A percentile compares a stretch with the other conserved stretches of the same genome.
Evolutionary conservation across 208 protist genomes (phyloP).

Genomic region (Naegleria gruberi): DNA sequence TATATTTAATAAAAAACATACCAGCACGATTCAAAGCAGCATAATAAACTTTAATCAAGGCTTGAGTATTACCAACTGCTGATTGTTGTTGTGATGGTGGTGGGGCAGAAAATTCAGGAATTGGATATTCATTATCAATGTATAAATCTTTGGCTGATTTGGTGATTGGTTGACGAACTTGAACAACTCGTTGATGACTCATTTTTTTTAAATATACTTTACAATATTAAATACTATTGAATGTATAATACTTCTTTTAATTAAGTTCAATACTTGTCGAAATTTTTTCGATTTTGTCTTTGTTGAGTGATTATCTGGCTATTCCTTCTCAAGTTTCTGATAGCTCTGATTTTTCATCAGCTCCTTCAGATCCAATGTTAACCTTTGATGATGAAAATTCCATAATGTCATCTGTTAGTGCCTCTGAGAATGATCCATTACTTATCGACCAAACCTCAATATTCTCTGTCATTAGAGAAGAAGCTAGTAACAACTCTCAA

Average conservation of each 20-base stretch:
- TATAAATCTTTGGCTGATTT: neutral
- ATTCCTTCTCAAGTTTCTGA: neutral
- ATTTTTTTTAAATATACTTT: too few species aligned
- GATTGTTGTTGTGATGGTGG: too few species aligned
- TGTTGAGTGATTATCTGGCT: neutral
- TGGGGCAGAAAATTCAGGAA: neutral
- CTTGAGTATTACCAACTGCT: neutral
- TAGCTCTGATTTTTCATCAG: neutral
- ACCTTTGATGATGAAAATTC: neutral
- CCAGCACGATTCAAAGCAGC: neutral
- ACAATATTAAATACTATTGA: too few species aligned
- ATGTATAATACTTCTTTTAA: too few species aligned
- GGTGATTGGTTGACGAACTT: neutral
- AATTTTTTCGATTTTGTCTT: too few species aligned
- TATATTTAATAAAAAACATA: too few species aligned
- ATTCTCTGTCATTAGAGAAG: neutral
- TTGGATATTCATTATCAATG: neutral
- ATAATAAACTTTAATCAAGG: constrained; percentile 2
- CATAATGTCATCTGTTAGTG: too few species aligned
- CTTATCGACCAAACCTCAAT: too few species aligned
- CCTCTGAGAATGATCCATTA: too few species aligned
- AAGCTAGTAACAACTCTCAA: too few species aligned
- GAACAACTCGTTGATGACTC: neutral
- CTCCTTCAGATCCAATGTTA: neutral
- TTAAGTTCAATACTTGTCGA: too few species aligned